A percentile compares a stretch with the other conserved stretches of the same genome.
Conservation (phyloP, 179 eudicot genomes). For the Drosera spatulata region DNA sequence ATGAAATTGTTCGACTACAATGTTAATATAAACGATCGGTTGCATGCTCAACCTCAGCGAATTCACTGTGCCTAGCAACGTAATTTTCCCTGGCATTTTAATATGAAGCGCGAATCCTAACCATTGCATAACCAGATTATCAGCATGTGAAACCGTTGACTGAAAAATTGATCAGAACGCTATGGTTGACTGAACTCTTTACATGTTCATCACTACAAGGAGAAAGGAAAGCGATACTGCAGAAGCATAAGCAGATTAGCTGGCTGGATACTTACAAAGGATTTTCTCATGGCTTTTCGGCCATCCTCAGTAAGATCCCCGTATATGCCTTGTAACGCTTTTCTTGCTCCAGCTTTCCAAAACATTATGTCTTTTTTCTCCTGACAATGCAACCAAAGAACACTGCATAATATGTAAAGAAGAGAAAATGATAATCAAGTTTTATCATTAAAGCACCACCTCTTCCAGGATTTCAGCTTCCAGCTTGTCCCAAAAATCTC, state of each 20-base stretch:
- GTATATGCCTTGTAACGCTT: conserved; percentile 84
- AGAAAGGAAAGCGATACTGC: no score
- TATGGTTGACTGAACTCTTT: no score
- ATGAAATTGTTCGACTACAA: no score
- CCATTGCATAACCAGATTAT: no score
- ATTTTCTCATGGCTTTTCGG: conserved; percentile 90
- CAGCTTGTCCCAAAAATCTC: conserved; percentile 77
- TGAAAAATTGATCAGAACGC: no score
- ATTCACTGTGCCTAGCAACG: no score
- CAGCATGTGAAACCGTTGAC: no score
- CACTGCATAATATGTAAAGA: not conserved
- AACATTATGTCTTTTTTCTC: conserved; percentile 98
- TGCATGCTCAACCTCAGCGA: no score
- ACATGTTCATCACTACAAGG: no score
- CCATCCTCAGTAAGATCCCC: conserved; percentile 85
- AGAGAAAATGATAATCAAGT: not conserved
- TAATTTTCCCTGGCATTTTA: no score
- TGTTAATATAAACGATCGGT: no score
- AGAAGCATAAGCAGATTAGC: not conserved
- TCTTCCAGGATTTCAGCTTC: conserved; percentile 53
- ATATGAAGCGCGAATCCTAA: no score
- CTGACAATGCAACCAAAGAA: conserved; percentile 22
- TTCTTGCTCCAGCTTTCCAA: conserved; percentile 76
- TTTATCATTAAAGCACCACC: conserved; percentile 7
- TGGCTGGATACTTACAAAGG: conserved; percentile 53